Evolutionary conservation across 2,329 filamentous ascomycete species (phyloP).

Genomic region (Epicoccum sorghinum): DNA sequence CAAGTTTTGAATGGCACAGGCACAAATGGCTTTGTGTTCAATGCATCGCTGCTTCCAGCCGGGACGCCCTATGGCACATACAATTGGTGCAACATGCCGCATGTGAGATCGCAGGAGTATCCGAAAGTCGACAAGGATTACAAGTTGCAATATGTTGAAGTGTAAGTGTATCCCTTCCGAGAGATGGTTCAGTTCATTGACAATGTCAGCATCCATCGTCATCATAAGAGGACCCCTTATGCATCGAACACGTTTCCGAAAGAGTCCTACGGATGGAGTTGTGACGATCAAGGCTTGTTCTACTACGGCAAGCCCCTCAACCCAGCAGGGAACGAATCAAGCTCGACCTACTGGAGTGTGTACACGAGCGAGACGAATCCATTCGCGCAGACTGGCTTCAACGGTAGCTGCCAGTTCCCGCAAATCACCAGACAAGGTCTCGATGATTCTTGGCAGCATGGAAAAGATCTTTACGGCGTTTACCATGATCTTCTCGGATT

Average conservation of each 20-base stretch:
- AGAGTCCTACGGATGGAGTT: slow-evolving; percentile 76
- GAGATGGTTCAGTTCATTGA: background rate
- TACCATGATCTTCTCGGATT: slow-evolving; percentile 74
- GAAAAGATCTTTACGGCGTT: slow-evolving; percentile 75
- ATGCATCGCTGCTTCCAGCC: slow-evolving; percentile 65
- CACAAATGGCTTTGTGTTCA: slow-evolving; percentile 76
- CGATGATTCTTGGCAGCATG: slow-evolving; percentile 76
- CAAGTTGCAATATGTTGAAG: slow-evolving; percentile 74
- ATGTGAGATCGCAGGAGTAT: slow-evolving; percentile 73
- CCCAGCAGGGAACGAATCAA: slow-evolving; percentile 54
- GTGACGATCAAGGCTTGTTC: slow-evolving; percentile 71
- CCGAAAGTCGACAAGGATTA: slow-evolving; percentile 60
- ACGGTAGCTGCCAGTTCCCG: slow-evolving; percentile 78
- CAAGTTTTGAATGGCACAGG: slow-evolving; percentile 64
- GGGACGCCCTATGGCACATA: slow-evolving; percentile 65
- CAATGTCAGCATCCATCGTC: slow-evolving; percentile 66
- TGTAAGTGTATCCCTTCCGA: slow-evolving; percentile 55
- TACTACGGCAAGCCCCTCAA: slow-evolving; percentile 68
- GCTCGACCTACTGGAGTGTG: slow-evolving; percentile 69
- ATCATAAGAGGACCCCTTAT: slow-evolving; percentile 86
- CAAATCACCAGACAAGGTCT: slow-evolving; percentile 77
- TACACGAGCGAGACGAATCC: slow-evolving; percentile 69
- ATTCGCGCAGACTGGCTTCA: slow-evolving; percentile 69
- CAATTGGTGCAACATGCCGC: slow-evolving; percentile 89
- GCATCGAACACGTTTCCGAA: slow-evolving; percentile 76